phyloP scores from a whole-genome alignment of 1,139 yeast genomes.

The Kodamaea sp. region DNA sequence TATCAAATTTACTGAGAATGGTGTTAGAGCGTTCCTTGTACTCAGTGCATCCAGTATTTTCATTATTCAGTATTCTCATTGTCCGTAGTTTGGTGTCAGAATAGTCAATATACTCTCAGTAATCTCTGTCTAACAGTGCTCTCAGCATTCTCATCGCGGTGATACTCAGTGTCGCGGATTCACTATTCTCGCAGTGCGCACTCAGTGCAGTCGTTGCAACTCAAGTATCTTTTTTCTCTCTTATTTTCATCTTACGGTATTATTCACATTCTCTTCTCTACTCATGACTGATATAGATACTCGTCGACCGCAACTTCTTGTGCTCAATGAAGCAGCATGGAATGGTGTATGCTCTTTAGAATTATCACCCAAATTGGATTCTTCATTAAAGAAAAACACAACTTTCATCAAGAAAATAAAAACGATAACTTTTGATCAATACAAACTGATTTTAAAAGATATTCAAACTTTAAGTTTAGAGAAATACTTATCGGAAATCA shows the following conservation, averaged over 20 bases:
- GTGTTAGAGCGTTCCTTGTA: too few relatives aligned
- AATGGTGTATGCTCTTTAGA: conserved; percentile 35
- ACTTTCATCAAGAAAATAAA: conserved; percentile 74
- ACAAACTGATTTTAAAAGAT: conserved; percentile 51
- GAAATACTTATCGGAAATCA: conserved; percentile 73
- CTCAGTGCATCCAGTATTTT: too few relatives aligned
- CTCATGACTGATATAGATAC: conserved; percentile 5
- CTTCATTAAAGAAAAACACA: conserved; percentile 80
- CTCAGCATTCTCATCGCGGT: too few relatives aligned
- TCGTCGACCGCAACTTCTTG: conserved; percentile 35
- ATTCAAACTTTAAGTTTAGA: conserved; percentile 61
- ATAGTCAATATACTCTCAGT: too few relatives aligned
- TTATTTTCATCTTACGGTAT: neutral
- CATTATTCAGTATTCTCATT: too few relatives aligned
- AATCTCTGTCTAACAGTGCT: too few relatives aligned
- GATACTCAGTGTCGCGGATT: too few relatives aligned
- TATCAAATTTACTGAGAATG: too few relatives aligned
- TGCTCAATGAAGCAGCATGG: conserved; percentile 53
- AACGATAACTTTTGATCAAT: conserved; percentile 48
- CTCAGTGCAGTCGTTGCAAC: too few relatives aligned
- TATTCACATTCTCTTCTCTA: neutral
- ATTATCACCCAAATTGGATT: conserved; percentile 49
- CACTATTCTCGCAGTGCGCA: neutral
- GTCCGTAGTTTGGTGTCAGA: too few relatives aligned
- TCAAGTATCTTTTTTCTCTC: neutral